Evolutionary conservation across 768 basidiomycete genomes (phyloP), one percentile per base, ranked within the genome.

Genomic region (Boletus sensibilis): DNA sequence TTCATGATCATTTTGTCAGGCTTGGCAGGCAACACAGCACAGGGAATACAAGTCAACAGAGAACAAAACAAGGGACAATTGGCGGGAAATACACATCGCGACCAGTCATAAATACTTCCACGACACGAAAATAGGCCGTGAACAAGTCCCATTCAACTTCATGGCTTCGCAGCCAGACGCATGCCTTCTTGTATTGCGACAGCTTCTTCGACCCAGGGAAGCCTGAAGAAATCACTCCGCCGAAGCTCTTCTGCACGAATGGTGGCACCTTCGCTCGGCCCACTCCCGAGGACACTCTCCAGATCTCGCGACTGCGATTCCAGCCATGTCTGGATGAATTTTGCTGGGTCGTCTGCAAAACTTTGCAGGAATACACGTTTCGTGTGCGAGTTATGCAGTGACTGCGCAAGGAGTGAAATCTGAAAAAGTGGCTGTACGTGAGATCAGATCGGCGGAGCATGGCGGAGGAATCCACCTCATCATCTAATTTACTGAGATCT

Each of bases 191-290:
- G 88, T 21, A 95, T 82, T 9, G 88, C 86, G 50, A 94, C 86
- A 7, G 92, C 93, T 77, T 85, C 84, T 63, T 90, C 87, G 13
- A 97, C 93, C 94, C 94, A 98, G 5, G 93, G 91, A 67, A 96
- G 72, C 58, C 81, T 79, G 81, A 97, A 98, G 74, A 94, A 90
- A 69, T 97, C 94, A 66, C 90, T 94, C 50, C 92, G 76, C 58
- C 87, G 82, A 52, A 97, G 74, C 68, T 97, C 94, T 62, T 96
- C 94, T 55, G 91, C 90, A n/a, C 90, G 76, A 11, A 95, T 81
- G 2, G 85, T 85, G 67, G 83, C 79, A 27, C 88, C 89, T 61
- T 91, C 89, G 38, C 84, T 86, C 3, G 88, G 84, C 1, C 92
- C 93, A 68, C 88, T 92, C 31, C 92, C 93, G n/a, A 97, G 78